These are phyloP conservation scores for Chlorella sp. DNA, from an alignment of 139 green algal species.

Conservation along the genomic window DNA sequence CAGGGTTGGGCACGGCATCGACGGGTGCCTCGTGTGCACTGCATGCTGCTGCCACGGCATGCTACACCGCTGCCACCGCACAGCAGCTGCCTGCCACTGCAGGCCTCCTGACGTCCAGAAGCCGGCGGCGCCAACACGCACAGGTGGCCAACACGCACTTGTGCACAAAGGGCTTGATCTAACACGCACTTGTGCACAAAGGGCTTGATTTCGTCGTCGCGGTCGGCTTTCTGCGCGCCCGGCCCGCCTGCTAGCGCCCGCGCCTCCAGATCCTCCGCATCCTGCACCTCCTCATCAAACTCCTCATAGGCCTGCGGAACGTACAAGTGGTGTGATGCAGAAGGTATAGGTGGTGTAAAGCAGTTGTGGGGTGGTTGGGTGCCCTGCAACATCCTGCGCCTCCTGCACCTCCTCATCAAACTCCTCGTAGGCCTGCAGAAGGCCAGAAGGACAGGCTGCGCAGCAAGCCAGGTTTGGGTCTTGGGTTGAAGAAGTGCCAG, in stretches of 20 bases:
- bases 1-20: neutral
- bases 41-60: too few relatives aligned
- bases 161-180: conserved; percentile 37
- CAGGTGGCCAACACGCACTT: conserved; percentile 32
- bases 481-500: too few relatives aligned
- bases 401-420: conserved; percentile 89
- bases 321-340: neutral
- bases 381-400: conserved; percentile 70
- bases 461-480: too few relatives aligned
- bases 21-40: too few relatives aligned
- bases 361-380: neutral
- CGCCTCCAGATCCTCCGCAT: conserved; percentile 75
- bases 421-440: conserved; percentile 80
- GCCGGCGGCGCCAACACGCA: too few relatives aligned
- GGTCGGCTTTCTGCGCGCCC: conserved; percentile 46
- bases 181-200: conserved; percentile 49
- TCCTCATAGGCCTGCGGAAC: conserved; percentile 80
- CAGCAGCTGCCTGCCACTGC: too few relatives aligned
- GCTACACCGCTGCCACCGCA: too few relatives aligned
- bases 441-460: too few relatives aligned
- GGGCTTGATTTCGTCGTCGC: conserved; percentile 74
- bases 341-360: neutral
- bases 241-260: conserved; percentile 12
- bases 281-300: conserved; percentile 88
- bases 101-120: too few relatives aligned